phyloP scores from a whole-genome alignment of 441 rosid species.

The Populus tomentosa region DNA sequence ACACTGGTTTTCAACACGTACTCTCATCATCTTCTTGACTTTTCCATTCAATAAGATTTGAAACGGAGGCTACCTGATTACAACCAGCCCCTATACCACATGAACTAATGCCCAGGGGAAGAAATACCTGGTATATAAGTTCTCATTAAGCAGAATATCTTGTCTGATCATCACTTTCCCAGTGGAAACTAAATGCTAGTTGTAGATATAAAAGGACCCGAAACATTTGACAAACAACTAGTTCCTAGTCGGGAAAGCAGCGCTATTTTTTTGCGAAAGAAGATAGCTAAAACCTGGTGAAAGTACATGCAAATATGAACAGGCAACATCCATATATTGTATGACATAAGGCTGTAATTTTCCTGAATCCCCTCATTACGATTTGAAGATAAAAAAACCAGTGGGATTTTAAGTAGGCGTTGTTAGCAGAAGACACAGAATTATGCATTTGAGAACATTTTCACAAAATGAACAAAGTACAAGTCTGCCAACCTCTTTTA shows the following conservation, averaged over 20 bases:
- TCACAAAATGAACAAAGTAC: background rate
- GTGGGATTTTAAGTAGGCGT: background rate
- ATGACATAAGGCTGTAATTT: background rate
- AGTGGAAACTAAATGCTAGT: background rate
- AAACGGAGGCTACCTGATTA: background rate
- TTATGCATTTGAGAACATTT: background rate
- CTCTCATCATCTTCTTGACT: background rate
- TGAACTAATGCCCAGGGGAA: background rate
- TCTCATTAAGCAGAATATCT: background rate
- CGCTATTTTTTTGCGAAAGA: background rate
- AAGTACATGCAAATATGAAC: background rate
- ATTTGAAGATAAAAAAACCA: background rate
- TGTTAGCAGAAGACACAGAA: background rate
- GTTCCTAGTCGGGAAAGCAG: background rate
- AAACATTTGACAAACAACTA: background rate
- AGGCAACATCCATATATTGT: background rate
- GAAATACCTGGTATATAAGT: background rate
- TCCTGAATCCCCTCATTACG: background rate
- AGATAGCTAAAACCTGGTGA: background rate
- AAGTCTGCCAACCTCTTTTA: slow-evolving; percentile 54
- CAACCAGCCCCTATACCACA: background rate
- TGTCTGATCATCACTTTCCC: background rate
- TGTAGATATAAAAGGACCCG: background rate
- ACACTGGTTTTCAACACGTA: background rate
- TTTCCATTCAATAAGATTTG: background rate